Evolutionary conservation across 805 yeast genomes (phyloP).

Genomic region (Metschnikowia anglica): DNA sequence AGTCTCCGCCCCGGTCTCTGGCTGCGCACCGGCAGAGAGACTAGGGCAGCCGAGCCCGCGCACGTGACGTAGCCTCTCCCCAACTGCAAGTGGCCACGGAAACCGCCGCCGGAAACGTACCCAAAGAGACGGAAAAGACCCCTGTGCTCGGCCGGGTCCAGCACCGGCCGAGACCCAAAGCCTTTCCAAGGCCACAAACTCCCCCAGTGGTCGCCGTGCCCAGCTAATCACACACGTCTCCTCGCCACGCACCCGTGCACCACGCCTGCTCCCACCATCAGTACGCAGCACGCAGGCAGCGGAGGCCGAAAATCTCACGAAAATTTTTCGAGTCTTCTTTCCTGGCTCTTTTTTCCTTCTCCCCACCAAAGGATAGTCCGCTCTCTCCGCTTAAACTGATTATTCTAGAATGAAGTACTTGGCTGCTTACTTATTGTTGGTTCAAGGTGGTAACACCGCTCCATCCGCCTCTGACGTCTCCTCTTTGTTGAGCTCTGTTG

Average conservation of each 20-base stretch:
- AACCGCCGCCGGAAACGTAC: too few relatives aligned
- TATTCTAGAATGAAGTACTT: slow-evolving; percentile 90
- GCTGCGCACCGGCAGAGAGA: too few relatives aligned
- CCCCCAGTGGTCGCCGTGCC: too few relatives aligned
- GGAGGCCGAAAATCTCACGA: background rate
- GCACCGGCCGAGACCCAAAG: too few relatives aligned
- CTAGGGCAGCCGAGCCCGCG: too few relatives aligned
- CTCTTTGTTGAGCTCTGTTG: slow-evolving; percentile 87
- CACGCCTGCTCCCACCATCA: slow-evolving; percentile 1
- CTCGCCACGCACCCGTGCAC: slow-evolving; percentile 16
- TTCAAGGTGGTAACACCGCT: slow-evolving; percentile 92
- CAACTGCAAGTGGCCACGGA: too few relatives aligned
- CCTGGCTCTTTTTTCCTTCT: background rate
- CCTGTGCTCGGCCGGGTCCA: too few relatives aligned
- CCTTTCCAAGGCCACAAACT: too few relatives aligned
- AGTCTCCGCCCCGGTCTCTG: too few relatives aligned
- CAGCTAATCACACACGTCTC: too few relatives aligned
- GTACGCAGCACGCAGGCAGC: slow-evolving; percentile 4
- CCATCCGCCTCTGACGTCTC: slow-evolving; percentile 93
- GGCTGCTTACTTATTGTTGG: slow-evolving; percentile 98
- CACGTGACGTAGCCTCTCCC: too few relatives aligned
- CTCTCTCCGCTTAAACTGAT: slow-evolving; percentile 72
- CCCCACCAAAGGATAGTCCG: slow-evolving; percentile 74
- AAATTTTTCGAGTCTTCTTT: slow-evolving; percentile 10
- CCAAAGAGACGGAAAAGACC: too few relatives aligned